A percentile compares a stretch with the other conserved stretches of the same genome.
Evolutionary conservation across 208 protist genomes (phyloP).

Genomic region (Leishmania arabica): DNA sequence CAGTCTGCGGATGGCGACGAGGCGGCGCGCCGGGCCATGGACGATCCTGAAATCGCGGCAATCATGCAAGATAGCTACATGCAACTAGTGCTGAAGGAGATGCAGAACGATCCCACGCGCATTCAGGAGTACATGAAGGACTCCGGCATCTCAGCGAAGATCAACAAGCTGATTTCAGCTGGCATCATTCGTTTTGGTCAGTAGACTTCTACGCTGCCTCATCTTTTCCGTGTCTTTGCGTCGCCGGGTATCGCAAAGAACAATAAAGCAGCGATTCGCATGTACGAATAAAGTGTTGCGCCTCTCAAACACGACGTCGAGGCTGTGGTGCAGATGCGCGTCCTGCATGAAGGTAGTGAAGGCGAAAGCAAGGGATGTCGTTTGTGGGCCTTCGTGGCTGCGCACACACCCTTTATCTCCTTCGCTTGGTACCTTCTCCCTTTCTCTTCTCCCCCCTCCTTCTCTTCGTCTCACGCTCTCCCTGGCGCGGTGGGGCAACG

Average conservation of each 20-base stretch:
- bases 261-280: background rate
- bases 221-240: background rate
- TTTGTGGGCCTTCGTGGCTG: background rate
- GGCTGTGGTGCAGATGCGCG: background rate
- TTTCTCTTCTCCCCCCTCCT: background rate
- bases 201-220: conserved; percentile 5
- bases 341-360: conserved; percentile 1
- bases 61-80: conserved; percentile 95
- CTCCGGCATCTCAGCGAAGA: conserved; percentile 90
- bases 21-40: conserved; percentile 86
- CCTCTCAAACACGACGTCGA: background rate
- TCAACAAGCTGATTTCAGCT: conserved; percentile 96
- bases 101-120: conserved; percentile 88
- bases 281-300: background rate
- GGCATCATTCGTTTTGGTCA: conserved; percentile 94
- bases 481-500: background rate
- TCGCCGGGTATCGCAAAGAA: background rate
- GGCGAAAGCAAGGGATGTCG: background rate
- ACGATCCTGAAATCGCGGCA: conserved; percentile 95
- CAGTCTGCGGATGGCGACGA: conserved; percentile 88
- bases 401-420: background rate
- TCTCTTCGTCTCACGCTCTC: background rate
- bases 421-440: background rate
- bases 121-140: conserved; percentile 94
- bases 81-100: conserved; percentile 91